Evolutionary conservation across 176 grass and related monocot species (phyloP).

Genomic region (Cocos nucifera): DNA sequence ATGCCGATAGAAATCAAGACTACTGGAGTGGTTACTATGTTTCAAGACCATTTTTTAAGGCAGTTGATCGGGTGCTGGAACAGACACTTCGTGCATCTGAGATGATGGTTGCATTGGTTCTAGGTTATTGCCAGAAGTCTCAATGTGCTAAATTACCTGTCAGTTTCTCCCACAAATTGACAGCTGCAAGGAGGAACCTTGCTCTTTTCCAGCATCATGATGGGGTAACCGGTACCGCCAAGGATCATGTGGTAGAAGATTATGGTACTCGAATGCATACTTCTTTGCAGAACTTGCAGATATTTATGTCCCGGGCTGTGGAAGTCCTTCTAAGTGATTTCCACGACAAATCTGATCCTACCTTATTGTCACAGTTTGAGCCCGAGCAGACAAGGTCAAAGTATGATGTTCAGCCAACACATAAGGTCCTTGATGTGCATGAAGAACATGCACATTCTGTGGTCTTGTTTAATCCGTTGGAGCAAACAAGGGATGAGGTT

Average conservation of each 20-base stretch:
- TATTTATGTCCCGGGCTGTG: constrained; percentile 81
- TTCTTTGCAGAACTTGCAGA: constrained; percentile 81
- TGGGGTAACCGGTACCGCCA: constrained; percentile 94
- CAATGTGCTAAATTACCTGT: constrained; percentile 59
- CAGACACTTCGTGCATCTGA: constrained; percentile 86
- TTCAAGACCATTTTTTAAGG: constrained; percentile 96
- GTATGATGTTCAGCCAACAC: constrained; percentile 80
- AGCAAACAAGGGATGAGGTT: constrained; percentile 93
- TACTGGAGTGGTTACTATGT: constrained; percentile 99
- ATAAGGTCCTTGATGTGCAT: constrained; percentile 41
- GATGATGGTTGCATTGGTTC: constrained; percentile 77
- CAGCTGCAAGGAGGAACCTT: constrained; percentile 89
- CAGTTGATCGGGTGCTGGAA: constrained; percentile 84
- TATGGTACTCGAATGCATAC: constrained; percentile 92
- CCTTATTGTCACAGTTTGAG: constrained; percentile 67
- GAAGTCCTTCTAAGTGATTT: constrained; percentile 84
- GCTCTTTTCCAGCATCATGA: constrained; percentile 99
- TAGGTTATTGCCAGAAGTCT: constrained; percentile 89
- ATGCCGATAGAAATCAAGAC: constrained; percentile 87
- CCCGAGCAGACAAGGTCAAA: constrained; percentile 69
- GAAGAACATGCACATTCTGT: constrained; percentile 48
- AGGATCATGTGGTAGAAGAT: constrained; percentile 86
- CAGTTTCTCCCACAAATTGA: constrained; percentile 87
- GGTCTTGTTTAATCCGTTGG: constrained; percentile 73
- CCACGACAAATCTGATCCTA: constrained; percentile 74